Conservation (phyloP, 2,329 filamentous ascomycete genomes). For the Xylaria sp. region DNA sequence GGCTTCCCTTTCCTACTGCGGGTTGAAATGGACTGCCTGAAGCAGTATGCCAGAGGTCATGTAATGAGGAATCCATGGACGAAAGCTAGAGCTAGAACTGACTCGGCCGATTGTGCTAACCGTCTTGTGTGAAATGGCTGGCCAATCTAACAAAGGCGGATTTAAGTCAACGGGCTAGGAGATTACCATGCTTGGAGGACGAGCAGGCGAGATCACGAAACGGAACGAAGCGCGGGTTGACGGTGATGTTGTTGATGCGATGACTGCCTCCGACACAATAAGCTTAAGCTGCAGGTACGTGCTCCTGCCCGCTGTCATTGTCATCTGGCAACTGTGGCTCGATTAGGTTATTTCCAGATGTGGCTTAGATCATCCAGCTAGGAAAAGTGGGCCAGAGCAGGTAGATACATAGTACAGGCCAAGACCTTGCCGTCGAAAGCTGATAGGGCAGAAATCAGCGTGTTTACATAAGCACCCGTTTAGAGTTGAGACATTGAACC, state of each 20-base stretch:
- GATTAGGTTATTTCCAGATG: slow-evolving; percentile 7
- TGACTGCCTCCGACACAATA: too few relatives aligned
- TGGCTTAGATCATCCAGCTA: neutral
- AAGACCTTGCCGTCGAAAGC: too few relatives aligned
- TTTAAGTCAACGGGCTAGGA: neutral
- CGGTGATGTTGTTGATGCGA: neutral
- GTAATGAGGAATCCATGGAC: slow-evolving; percentile 78
- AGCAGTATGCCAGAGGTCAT: slow-evolving; percentile 93
- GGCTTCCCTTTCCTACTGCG: slow-evolving; percentile 77
- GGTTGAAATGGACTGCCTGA: slow-evolving; percentile 85
- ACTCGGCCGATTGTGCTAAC: neutral
- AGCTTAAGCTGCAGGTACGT: too few relatives aligned
- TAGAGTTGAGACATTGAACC: too few relatives aligned
- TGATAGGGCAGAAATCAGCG: too few relatives aligned
- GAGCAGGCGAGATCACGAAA: neutral
- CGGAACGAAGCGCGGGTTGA: neutral
- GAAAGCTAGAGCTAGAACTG: slow-evolving; percentile 40
- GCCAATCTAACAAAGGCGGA: neutral
- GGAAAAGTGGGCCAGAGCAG: too few relatives aligned
- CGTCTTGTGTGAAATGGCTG: neutral
- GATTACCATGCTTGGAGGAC: slow-evolving; percentile 3
- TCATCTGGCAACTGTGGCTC: slow-evolving; percentile 14
- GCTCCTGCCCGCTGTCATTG: too few relatives aligned
- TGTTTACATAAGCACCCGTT: too few relatives aligned
- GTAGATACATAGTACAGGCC: too few relatives aligned